Percentiles rank a stretch among this genome's conserved stretches.
Conservation (phyloP, 2,329 filamentous ascomycete species). For the Thelonectria blattea region DNA sequence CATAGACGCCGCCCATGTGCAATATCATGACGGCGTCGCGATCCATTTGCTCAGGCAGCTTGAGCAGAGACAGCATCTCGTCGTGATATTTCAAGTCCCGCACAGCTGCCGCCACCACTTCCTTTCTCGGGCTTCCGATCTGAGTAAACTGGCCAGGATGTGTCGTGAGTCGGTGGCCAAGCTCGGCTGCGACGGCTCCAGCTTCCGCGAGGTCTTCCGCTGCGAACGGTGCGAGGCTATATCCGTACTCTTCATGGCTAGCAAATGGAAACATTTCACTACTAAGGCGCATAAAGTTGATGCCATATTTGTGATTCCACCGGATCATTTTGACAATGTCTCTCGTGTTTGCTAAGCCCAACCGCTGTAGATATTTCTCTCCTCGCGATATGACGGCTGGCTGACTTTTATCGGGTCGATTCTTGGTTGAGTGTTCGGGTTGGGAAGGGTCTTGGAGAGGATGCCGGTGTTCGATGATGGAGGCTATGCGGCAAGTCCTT, state of each 20-base stretch:
- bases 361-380: conserved; percentile 72
- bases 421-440: conserved; percentile 83
- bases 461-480: conserved; percentile 87
- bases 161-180: conserved; percentile 85
- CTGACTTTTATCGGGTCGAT: conserved; percentile 78
- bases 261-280: conserved; percentile 98
- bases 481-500: conserved; percentile 87
- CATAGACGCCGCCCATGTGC: conserved; percentile 90
- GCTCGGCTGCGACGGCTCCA: conserved; percentile 75
- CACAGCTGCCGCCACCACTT: conserved; percentile 77
- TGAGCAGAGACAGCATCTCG: conserved; percentile 80
- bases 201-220: conserved; percentile 77
- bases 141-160: conserved; percentile 96
- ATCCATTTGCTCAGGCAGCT: conserved; percentile 77
- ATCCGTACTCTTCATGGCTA: conserved; percentile 85
- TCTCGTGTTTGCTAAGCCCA: conserved; percentile 81
- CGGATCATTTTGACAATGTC: conserved; percentile 85
- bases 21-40: conserved; percentile 92
- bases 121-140: conserved; percentile 78
- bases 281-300: conserved; percentile 89
- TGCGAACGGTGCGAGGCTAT: conserved; percentile 83
- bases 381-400: conserved; percentile 71
- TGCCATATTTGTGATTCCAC: conserved; percentile 92
- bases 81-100: conserved; percentile 88
- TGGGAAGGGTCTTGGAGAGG: conserved; percentile 77